A percentile compares a stretch with the other conserved stretches of the same genome.
Conservation (phyloP, 2,329 filamentous ascomycete genomes). For the Didymosphaeria variabile region DNA sequence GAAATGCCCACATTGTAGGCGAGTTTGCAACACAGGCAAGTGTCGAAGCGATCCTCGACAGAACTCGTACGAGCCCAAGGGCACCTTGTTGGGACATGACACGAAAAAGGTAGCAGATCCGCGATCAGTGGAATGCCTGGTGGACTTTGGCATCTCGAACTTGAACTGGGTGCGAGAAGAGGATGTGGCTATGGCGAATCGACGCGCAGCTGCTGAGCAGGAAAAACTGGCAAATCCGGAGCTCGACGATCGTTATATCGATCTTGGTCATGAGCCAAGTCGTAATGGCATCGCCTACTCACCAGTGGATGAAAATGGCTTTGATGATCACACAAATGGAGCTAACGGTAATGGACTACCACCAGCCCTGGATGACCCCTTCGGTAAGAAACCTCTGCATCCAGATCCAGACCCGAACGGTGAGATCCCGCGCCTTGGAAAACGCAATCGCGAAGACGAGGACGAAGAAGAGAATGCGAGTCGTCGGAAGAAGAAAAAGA, state of each 20-base stretch:
- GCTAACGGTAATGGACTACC: conserved; percentile 30
- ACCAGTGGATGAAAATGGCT: conserved; percentile 39
- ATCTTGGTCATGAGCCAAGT: conserved; percentile 50
- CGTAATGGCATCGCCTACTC: conserved; percentile 56
- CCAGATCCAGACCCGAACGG: conserved; percentile 38
- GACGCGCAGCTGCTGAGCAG: conserved; percentile 62
- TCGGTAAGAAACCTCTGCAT: conserved; percentile 34
- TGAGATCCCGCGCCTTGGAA: conserved; percentile 43
- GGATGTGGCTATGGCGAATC: conserved; percentile 57
- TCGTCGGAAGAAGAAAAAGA: conserved; percentile 33
- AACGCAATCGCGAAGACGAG: conserved; percentile 40
- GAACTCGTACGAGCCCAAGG: conserved; percentile 83
- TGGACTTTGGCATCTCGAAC: conserved; percentile 92
- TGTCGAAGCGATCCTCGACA: conserved; percentile 77
- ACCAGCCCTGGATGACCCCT: conserved; percentile 23
- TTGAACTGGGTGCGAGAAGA: conserved; percentile 77
- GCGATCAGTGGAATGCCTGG: conserved; percentile 86
- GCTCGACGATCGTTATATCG: conserved; percentile 55
- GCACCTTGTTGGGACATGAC: conserved; percentile 88
- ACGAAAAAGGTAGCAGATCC: conserved; percentile 90
- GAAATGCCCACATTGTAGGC: conserved; percentile 87
- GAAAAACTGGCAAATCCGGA: conserved; percentile 59
- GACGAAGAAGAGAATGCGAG: conserved; percentile 36
- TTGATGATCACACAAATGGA: conserved; percentile 29
- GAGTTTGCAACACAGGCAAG: conserved; percentile 84